Conservation (phyloP, 2,329 filamentous ascomycete genomes). For the Ascosphaera aggregata region DNA sequence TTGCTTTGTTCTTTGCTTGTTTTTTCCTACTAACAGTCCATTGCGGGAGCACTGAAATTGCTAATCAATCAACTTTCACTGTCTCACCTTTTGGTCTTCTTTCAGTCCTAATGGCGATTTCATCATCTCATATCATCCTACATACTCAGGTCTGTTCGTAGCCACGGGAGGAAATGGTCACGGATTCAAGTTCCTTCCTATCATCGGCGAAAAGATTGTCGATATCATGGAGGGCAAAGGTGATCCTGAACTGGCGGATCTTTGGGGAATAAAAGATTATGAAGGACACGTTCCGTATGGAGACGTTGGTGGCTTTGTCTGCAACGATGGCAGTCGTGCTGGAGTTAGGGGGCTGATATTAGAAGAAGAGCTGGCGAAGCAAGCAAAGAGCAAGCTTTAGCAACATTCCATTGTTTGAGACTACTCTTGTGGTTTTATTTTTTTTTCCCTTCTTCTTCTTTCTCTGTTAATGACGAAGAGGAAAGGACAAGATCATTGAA, state of each 20-base stretch:
- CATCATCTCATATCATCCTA: conserved; percentile 45
- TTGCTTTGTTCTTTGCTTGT: conserved; percentile 1
- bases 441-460: conserved; percentile 2
- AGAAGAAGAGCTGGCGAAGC: conserved; percentile 15
- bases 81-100: conserved; percentile 2
- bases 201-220: conserved; percentile 28
- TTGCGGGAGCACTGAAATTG: not conserved
- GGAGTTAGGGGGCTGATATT: conserved; percentile 14
- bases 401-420: not conserved
- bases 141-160: conserved; percentile 26
- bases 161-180: conserved; percentile 31
- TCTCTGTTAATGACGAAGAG: too few species aligned
- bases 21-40: not conserved
- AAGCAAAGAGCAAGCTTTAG: conserved; percentile 3
- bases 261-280: conserved; percentile 21
- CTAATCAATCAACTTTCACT: too few species aligned
- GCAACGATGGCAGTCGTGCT: conserved; percentile 10
- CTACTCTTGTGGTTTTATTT: not conserved
- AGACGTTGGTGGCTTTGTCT: not conserved
- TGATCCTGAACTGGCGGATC: conserved; percentile 15
- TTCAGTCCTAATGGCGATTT: conserved; percentile 39
- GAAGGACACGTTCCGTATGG: conserved; percentile 3
- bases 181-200: conserved; percentile 29
- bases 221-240: conserved; percentile 22
- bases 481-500: too few species aligned